Conservation (phyloP, 495 filamentous ascomycete genomes). For the Trichocladium uniseriatum region DNA sequence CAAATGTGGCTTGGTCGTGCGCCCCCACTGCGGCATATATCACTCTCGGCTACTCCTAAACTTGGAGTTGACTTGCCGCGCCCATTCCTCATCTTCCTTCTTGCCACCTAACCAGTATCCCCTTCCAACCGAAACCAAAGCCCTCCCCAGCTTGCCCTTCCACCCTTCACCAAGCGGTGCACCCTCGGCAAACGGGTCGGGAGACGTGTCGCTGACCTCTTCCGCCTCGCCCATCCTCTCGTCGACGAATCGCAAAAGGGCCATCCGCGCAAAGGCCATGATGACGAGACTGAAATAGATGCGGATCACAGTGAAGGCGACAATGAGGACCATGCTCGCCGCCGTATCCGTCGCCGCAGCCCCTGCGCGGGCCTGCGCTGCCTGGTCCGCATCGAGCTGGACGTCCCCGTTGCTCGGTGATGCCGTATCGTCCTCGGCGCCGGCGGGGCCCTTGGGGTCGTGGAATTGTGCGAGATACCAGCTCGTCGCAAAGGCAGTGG, state of each 20-base stretch:
- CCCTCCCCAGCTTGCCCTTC: slow-evolving; percentile 61
- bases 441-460: slow-evolving; percentile 8
- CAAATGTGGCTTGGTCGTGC: neutral
- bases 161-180: slow-evolving; percentile 64
- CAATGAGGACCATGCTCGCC: slow-evolving; percentile 64
- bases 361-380: slow-evolving; percentile 27
- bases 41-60: slow-evolving; percentile 33
- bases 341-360: slow-evolving; percentile 57
- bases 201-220: slow-evolving; percentile 37
- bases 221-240: slow-evolving; percentile 31
- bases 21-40: slow-evolving; percentile 2
- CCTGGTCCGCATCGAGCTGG: neutral
- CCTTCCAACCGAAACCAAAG: slow-evolving; percentile 59
- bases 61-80: slow-evolving; percentile 46
- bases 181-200: slow-evolving; percentile 62
- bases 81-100: slow-evolving; percentile 49
- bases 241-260: slow-evolving; percentile 53
- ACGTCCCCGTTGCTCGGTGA: slow-evolving; percentile 18
- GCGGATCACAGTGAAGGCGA: slow-evolving; percentile 58
- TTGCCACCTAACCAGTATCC: slow-evolving; percentile 63
- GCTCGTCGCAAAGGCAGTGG: slow-evolving; percentile 63
- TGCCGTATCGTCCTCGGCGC: slow-evolving; percentile 7
- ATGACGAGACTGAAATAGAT: slow-evolving; percentile 72
- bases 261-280: slow-evolving; percentile 65
- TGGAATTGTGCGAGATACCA: slow-evolving; percentile 70